Evolutionary conservation across 2,329 filamentous ascomycete genomes (phyloP).

Genomic region (Xylaria sp.): DNA sequence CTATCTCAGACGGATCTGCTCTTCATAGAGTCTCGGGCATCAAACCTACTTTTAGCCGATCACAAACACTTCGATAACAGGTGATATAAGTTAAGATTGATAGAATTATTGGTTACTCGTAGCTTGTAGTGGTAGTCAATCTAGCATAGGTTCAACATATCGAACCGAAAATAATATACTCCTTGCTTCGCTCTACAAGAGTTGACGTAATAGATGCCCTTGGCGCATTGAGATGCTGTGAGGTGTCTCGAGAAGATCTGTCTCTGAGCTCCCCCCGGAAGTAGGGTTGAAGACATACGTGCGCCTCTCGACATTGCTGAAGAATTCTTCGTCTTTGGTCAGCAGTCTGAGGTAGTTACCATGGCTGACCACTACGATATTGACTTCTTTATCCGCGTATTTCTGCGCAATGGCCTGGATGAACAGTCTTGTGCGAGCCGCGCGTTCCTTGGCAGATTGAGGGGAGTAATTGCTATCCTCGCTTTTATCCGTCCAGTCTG

Average conservation of each 20-base stretch:
- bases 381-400: not conserved
- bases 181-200: too few species aligned
- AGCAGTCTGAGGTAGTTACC: not conserved
- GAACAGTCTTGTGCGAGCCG: not conserved
- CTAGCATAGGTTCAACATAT: too few species aligned
- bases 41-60: too few species aligned
- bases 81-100: too few species aligned
- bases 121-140: too few species aligned
- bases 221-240: not conserved
- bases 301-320: constrained; percentile 15
- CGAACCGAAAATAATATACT: too few species aligned
- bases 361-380: constrained; percentile 26
- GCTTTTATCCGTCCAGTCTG: constrained; percentile 7
- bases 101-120: too few species aligned
- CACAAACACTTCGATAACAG: too few species aligned
- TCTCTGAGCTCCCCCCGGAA: not conserved
- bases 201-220: too few species aligned
- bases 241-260: constrained; percentile 2
- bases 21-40: too few species aligned
- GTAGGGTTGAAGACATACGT: constrained; percentile 3
- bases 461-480: not conserved
- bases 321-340: not conserved
- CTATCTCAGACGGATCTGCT: too few species aligned
- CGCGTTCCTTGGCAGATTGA: not conserved
- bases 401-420: not conserved